A percentile compares a stretch with the other conserved stretches of the same genome.
phyloP scores from a whole-genome alignment of 495 filamentous ascomycete species.

The Neurospora cerealis region DNA sequence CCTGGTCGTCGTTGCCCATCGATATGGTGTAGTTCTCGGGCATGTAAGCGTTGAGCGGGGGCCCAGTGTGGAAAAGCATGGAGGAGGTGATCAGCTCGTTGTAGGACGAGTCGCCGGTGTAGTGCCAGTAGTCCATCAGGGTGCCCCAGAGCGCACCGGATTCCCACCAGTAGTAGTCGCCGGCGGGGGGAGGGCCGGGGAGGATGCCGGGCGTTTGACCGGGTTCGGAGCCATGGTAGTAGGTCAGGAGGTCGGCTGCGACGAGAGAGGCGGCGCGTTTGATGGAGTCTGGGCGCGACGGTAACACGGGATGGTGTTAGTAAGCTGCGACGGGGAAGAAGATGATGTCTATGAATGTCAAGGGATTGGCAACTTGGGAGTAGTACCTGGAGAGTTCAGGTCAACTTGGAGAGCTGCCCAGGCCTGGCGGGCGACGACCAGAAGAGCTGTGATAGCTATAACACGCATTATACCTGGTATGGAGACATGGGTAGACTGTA shows the following conservation, averaged over 20 bases:
- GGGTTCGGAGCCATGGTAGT: constrained; percentile 51
- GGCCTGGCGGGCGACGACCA: neutral
- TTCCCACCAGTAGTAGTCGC: constrained; percentile 46
- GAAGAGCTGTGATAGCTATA: neutral
- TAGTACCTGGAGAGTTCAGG: constrained; percentile 8
- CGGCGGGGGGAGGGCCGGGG: constrained; percentile 36
- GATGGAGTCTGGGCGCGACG: constrained; percentile 41
- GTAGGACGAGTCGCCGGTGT: constrained; percentile 55
- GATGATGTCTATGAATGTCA: too few relatives aligned
- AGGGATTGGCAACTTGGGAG: neutral
- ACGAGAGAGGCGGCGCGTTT: constrained; percentile 48
- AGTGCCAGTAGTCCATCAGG: constrained; percentile 59
- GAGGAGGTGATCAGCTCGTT: constrained; percentile 44
- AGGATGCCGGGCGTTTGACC: constrained; percentile 56
- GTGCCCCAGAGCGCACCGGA: constrained; percentile 31
- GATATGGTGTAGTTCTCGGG: constrained; percentile 57
- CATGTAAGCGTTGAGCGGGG: constrained; percentile 48
- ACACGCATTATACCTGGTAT: neutral
- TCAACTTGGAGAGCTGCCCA: constrained; percentile 12
- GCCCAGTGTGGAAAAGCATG: constrained; percentile 51
- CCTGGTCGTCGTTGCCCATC: constrained; percentile 68
- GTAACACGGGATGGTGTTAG: neutral
- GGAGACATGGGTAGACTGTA: neutral
- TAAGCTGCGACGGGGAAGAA: neutral
- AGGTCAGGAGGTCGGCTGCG: constrained; percentile 51